A percentile compares a stretch with the other conserved stretches of the same genome.
These are phyloP conservation scores for Cucumis melo DNA, from an alignment of 306 rosid genomes.

Conservation along the genomic window DNA sequence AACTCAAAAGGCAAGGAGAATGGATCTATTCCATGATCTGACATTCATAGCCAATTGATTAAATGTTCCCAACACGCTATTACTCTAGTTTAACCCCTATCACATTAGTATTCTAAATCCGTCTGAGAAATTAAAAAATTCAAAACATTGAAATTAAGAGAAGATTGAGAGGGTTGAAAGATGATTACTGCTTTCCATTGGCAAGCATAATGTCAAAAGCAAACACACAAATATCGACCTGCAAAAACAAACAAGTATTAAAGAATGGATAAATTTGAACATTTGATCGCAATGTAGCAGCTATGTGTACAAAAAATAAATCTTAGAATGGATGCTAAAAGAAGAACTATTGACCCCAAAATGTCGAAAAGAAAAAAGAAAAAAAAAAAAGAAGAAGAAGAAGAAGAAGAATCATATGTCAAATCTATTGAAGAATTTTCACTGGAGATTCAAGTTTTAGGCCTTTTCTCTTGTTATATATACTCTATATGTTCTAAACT, in stretches of 20 bases:
- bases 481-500: too few species aligned
- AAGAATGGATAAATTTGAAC: not conserved
- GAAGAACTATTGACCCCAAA: not conserved
- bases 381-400: too few species aligned
- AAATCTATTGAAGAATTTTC: not conserved
- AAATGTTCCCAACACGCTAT: not conserved
- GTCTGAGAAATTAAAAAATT: not conserved
- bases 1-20: not conserved
- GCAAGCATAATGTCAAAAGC: constrained; percentile 82
- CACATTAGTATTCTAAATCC: not conserved
- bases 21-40: not conserved
- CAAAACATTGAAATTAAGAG: not conserved
- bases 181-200: constrained; percentile 64
- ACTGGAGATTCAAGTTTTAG: not conserved
- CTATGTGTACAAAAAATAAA: not conserved
- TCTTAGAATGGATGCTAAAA: not conserved
- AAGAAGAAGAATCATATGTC: not conserved
- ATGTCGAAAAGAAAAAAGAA: not conserved
- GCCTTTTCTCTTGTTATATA: too few species aligned
- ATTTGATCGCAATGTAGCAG: not conserved
- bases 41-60: not conserved
- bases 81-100: not conserved
- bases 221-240: constrained; percentile 81
- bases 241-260: constrained; percentile 11
- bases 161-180: not conserved